Conservation (phyloP, 2,329 filamentous ascomycete species). For the Bertia moriformis region DNA sequence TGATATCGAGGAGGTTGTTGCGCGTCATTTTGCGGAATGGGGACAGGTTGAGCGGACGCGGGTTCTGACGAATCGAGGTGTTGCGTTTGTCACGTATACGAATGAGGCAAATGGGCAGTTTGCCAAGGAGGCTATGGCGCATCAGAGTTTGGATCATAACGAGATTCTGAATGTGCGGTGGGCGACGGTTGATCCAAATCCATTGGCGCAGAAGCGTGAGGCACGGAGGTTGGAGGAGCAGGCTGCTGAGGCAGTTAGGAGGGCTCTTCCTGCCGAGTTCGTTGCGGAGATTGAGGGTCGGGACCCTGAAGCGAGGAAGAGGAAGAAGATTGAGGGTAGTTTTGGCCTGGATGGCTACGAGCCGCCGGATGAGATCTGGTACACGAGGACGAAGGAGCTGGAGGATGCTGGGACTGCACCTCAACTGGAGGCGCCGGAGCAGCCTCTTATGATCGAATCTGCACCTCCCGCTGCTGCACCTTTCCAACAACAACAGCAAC, state of each 20-base stretch:
- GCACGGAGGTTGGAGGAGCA: slow-evolving; percentile 83
- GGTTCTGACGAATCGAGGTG: slow-evolving; percentile 75
- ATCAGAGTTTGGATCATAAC: slow-evolving; percentile 78
- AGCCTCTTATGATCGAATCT: slow-evolving; percentile 40
- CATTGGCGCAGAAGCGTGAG: slow-evolving; percentile 83
- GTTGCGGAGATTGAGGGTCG: slow-evolving; percentile 87
- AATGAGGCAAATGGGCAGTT: slow-evolving; percentile 86
- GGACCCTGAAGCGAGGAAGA: slow-evolving; percentile 73
- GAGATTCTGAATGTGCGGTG: slow-evolving; percentile 92
- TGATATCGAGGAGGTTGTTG: slow-evolving; percentile 91
- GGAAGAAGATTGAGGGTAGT: slow-evolving; percentile 74
- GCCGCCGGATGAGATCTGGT: slow-evolving; percentile 87
- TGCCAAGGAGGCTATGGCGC: slow-evolving; percentile 88
- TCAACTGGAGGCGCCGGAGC: slow-evolving; percentile 18
- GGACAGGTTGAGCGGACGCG: slow-evolving; percentile 78
- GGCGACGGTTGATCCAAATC: slow-evolving; percentile 94
- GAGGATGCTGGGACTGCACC: slow-evolving; percentile 24
- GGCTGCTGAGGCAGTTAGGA: slow-evolving; percentile 80
- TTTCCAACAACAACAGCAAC: slow-evolving; percentile 20
- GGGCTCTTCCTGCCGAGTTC: slow-evolving; percentile 76
- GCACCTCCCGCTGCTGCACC: slow-evolving; percentile 18
- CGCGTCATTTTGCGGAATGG: slow-evolving; percentile 93
- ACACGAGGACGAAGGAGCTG: slow-evolving; percentile 54
- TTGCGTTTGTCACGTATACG: slow-evolving; percentile 86
- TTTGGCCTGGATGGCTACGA: slow-evolving; percentile 88